Base-by-base conservation (phyloP, 352 stramenopile genomes). In the Pythium volutum region DNA sequence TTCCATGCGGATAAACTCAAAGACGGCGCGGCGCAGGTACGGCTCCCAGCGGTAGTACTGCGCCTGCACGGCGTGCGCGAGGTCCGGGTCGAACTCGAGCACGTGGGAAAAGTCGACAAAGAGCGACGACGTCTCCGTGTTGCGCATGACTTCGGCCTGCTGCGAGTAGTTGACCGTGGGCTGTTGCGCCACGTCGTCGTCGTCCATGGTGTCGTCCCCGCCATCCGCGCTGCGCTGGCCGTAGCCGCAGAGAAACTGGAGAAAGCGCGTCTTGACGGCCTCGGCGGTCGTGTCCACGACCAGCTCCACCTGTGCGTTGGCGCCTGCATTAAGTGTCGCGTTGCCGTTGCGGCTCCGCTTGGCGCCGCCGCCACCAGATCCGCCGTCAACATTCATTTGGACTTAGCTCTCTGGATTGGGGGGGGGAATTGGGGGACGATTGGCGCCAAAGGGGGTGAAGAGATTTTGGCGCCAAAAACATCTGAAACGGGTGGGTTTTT, bases 61-160 rank as follows among this genome's bases (percentile, higher is more conserved):
- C 47, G 83, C 83, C 64, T 91, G 83, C n/a, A 95, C 70, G 15
- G 85, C 85, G 43, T 91, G 79, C 25, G 85, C 85, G 39, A 95
- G 71, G 62, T 93, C 85, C 22, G 84, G 68, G 50, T 95, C 85
- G 60, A 84, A 90, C 67, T 91, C 83, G 46, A 95, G 70, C 54
- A 95, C 80, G 54, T 91, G 83, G 33, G 85, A 82, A 54, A 93
- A 93, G 70, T 95, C 85, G 46, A 95, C 85, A 61, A 95, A 95
- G 9, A 95, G 72, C 52, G 85, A 95, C 42, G 85, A 95, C 26
- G 85, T 95, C 71, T 95, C 85, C 1, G 81, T 90, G 47, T 90
- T 79, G 56, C 83, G 85, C 85, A 95, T 95, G 48, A 95, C 80
- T 46, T 95, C 81, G 31, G 83, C 83, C 63, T 95, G 85, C 57